Percentiles rank a stretch among this genome's conserved stretches.
Evolutionary conservation across 2,329 filamentous ascomycete species (phyloP).

Genomic region (Aspergillus sp.): DNA sequence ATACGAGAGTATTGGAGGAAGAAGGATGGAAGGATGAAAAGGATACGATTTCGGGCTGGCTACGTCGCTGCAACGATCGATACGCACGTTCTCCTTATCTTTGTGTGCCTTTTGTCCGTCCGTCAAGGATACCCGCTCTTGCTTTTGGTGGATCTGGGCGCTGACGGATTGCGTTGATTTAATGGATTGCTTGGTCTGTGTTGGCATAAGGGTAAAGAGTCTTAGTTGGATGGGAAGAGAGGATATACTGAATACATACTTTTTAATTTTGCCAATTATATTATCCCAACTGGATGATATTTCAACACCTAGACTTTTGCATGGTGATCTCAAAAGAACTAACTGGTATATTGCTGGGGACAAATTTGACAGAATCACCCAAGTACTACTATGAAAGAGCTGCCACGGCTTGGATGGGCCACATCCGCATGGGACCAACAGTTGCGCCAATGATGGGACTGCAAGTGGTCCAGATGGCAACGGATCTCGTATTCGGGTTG

Average conservation of each 20-base stretch:
- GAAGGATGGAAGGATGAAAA: background rate
- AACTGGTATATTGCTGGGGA: too few species aligned
- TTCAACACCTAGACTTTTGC: background rate
- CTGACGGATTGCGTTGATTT: background rate
- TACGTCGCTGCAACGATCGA: background rate
- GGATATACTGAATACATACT: background rate
- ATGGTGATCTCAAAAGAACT: too few species aligned
- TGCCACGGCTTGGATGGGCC: background rate
- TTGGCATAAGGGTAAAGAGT: background rate
- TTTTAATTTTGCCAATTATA: background rate
- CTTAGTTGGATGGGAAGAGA: background rate
- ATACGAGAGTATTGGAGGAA: background rate
- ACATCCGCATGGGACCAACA: background rate
- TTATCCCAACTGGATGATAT: background rate
- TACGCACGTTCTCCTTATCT: background rate
- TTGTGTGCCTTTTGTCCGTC: background rate
- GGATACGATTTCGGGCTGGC: background rate
- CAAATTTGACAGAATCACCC: too few species aligned
- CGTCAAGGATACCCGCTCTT: conserved; percentile 4
- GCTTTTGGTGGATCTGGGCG: background rate
- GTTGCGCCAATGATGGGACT: background rate
- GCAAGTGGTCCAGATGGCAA: background rate
- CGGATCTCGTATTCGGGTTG: background rate
- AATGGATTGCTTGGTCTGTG: background rate
- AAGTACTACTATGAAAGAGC: background rate